Percentiles rank a stretch among this genome's conserved stretches.
Evolutionary conservation across 108 stramenopile species (phyloP).

Genomic region (Bacterosira constricta): DNA sequence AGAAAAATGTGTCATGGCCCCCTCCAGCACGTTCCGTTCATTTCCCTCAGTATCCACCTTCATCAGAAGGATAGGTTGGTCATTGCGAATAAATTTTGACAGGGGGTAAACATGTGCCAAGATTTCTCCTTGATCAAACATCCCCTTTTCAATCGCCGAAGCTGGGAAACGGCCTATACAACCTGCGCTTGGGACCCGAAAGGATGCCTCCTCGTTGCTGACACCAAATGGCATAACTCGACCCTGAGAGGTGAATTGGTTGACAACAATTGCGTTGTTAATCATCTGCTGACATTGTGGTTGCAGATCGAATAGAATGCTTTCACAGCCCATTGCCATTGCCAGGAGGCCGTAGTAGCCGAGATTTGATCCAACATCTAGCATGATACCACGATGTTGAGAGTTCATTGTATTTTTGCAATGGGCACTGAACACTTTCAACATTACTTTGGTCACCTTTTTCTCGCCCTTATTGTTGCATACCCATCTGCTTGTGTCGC

Average conservation of each 20-base stretch:
- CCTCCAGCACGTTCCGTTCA: conserved; percentile 1
- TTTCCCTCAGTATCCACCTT: conserved; percentile 18
- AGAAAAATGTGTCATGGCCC: not conserved
- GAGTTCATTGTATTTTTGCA: too few species aligned
- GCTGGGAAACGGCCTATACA: too few species aligned
- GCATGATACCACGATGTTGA: too few species aligned
- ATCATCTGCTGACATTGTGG: not conserved
- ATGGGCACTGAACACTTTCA: too few species aligned
- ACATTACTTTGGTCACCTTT: too few species aligned
- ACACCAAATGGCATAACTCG: conserved; percentile 4
- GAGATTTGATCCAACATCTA: conserved; percentile 3
- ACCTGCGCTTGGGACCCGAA: too few species aligned
- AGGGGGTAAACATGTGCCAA: not conserved
- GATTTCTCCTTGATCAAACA: too few species aligned
- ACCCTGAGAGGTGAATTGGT: not conserved
- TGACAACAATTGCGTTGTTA: conserved; percentile 15
- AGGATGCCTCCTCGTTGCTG: too few species aligned
- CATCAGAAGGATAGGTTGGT: conserved; percentile 8
- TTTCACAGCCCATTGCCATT: not conserved
- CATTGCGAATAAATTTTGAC: not conserved
- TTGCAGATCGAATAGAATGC: conserved; percentile 10
- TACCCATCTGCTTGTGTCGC: too few species aligned
- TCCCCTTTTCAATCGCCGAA: too few species aligned
- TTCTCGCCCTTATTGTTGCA: too few species aligned
- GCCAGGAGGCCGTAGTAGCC: not conserved